phyloP scores from a whole-genome alignment of 2,329 filamentous ascomycete species.

The Colletotrichum liriopes region DNA sequence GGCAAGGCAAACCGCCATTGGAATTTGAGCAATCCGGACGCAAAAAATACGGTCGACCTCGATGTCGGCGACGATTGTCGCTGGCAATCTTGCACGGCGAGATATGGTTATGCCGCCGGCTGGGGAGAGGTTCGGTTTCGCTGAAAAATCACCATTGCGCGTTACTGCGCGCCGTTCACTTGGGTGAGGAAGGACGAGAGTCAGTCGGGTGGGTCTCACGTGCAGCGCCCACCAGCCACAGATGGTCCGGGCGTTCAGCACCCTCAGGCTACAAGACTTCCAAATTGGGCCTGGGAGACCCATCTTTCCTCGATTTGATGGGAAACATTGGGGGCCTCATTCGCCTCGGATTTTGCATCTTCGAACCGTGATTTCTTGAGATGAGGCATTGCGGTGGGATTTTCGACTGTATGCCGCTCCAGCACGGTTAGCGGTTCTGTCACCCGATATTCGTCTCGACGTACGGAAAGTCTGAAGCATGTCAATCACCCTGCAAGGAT shows the following conservation, averaged over 20 bases:
- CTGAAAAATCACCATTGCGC: conserved; percentile 42
- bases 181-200: conserved; percentile 34
- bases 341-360: conserved; percentile 3
- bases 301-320: background rate
- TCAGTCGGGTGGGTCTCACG: conserved; percentile 44
- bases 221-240: conserved; percentile 43
- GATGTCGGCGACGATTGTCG: conserved; percentile 16
- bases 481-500: conserved; percentile 36
- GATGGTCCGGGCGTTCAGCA: conserved; percentile 28
- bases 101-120: conserved; percentile 14
- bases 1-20: conserved; percentile 29
- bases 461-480: conserved; percentile 34
- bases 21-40: conserved; percentile 17
- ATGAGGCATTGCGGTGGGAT: background rate
- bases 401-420: background rate
- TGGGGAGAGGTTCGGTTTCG: conserved; percentile 34
- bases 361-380: background rate
- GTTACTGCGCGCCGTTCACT: conserved; percentile 39
- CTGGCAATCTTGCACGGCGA: conserved; percentile 21
- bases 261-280: conserved; percentile 19
- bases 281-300: conserved; percentile 11
- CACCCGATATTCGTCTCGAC: conserved; percentile 37
- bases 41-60: conserved; percentile 7
- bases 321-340: conserved; percentile 11
- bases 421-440: conserved; percentile 21